These are phyloP conservation scores for Lactuca sativa DNA, from an alignment of 129 eudicot species.

Conservation along the genomic window DNA sequence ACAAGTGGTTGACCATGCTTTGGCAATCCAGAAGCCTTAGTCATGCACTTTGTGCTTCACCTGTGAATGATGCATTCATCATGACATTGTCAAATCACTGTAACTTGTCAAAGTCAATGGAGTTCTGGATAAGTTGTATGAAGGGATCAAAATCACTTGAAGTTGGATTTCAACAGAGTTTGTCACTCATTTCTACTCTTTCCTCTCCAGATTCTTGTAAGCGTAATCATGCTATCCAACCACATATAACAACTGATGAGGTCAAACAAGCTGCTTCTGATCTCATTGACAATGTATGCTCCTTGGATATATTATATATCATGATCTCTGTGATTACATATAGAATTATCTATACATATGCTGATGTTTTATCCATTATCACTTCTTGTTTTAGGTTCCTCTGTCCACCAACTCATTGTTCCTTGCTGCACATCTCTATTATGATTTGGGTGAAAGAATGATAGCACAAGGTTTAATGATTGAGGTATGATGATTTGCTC, in stretches of 20 bases:
- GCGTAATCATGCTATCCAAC: slow-evolving; percentile 28
- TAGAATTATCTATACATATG: neutral
- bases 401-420: slow-evolving; percentile 50
- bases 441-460: slow-evolving; percentile 65
- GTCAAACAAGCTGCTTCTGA: slow-evolving; percentile 59
- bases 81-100: slow-evolving; percentile 48
- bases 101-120: slow-evolving; percentile 42
- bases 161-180: slow-evolving; percentile 62
- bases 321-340: slow-evolving; percentile 15
- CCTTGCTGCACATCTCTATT: slow-evolving; percentile 64
- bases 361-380: slow-evolving; percentile 14
- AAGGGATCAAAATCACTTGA: slow-evolving; percentile 48
- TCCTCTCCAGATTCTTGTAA: slow-evolving; percentile 34
- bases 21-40: slow-evolving; percentile 81
- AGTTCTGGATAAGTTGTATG: slow-evolving; percentile 71
- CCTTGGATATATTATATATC: slow-evolving; percentile 11
- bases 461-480: slow-evolving; percentile 51
- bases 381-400: slow-evolving; percentile 54
- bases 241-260: slow-evolving; percentile 43
- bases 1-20: slow-evolving; percentile 49
- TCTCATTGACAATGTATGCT: slow-evolving; percentile 64
- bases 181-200: slow-evolving; percentile 38
- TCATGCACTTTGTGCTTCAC: slow-evolving; percentile 87
- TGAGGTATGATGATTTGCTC: slow-evolving; percentile 54
- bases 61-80: slow-evolving; percentile 58